A percentile compares a stretch with the other conserved stretches of the same genome.
Evolutionary conservation across 2,329 filamentous ascomycete genomes (phyloP).

Genomic region (Ophiostoma perfectum): DNA sequence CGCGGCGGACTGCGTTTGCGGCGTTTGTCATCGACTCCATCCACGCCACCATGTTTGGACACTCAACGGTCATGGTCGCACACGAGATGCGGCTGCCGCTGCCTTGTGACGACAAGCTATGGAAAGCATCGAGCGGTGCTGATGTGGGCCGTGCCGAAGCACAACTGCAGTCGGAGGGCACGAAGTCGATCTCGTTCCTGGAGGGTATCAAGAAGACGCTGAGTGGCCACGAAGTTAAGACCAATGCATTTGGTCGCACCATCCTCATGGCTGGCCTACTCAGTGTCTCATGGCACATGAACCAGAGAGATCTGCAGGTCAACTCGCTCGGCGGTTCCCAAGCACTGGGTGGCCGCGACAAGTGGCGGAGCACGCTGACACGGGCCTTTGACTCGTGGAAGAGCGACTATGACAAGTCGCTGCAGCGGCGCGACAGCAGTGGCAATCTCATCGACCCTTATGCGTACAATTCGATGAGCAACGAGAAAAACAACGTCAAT

Average conservation of each 20-base stretch:
- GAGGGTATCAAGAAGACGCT: conserved; percentile 87
- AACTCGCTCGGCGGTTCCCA: conserved; percentile 69
- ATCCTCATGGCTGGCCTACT: conserved; percentile 91
- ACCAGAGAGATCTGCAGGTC: conserved; percentile 88
- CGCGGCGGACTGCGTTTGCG: conserved; percentile 80
- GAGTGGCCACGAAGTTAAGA: conserved; percentile 77
- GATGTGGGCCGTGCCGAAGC: conserved; percentile 83
- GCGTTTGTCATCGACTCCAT: conserved; percentile 94
- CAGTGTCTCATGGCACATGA: conserved; percentile 96
- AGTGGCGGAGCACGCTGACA: conserved; percentile 81
- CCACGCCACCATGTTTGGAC: conserved; percentile 96
- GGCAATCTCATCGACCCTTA: conserved; percentile 20
- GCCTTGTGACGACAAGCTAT: conserved; percentile 87
- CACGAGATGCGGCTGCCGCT: conserved; percentile 89
- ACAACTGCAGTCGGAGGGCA: conserved; percentile 70
- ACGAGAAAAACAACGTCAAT: conserved; percentile 52
- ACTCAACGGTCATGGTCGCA: conserved; percentile 93
- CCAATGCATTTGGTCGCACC: conserved; percentile 87
- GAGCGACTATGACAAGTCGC: conserved; percentile 76
- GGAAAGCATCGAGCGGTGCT: conserved; percentile 81
- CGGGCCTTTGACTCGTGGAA: conserved; percentile 93
- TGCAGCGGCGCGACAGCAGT: conserved; percentile 42
- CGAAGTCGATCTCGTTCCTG: conserved; percentile 80
- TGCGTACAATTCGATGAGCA: conserved; percentile 39
- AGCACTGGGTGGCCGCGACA: conserved; percentile 78